These are phyloP conservation scores for Malus sylvestris DNA, from an alignment of 306 rosid genomes.

Conservation along the genomic window DNA sequence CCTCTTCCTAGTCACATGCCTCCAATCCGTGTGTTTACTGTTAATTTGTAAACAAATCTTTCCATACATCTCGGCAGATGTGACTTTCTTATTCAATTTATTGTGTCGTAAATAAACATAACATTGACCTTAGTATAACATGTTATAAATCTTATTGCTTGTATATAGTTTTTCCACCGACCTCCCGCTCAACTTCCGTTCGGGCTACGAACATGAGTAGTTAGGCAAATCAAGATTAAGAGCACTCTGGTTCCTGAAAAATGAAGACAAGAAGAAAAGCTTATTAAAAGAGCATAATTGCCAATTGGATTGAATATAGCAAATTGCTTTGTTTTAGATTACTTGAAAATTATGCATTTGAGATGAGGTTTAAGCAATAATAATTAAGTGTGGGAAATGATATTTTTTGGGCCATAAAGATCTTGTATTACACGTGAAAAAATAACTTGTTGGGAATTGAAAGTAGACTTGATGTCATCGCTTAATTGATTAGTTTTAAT, in stretches of 20 bases:
- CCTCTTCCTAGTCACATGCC: background rate
- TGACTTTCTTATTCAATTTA: background rate
- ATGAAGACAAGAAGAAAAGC: background rate
- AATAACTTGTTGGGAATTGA: constrained; percentile 4
- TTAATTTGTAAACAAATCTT: background rate
- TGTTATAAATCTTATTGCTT: too few relatives aligned
- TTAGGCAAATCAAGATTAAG: background rate
- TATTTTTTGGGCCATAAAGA: constrained; percentile 7
- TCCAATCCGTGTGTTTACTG: background rate
- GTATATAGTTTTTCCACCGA: too few relatives aligned
- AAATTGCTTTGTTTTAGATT: background rate
- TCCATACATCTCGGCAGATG: background rate
- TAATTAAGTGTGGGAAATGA: background rate
- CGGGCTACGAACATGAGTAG: too few relatives aligned
- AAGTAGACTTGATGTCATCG: background rate
- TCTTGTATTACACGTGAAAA: constrained; percentile 25
- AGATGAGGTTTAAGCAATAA: background rate
- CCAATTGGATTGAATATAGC: background rate
- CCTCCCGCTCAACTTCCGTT: too few relatives aligned
- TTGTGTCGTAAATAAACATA: background rate
- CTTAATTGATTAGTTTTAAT: background rate
- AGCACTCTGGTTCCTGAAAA: background rate
- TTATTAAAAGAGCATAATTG: background rate
- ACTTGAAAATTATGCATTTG: constrained; percentile 6
- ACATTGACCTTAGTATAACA: background rate